Percentiles rank a stretch among this genome's conserved stretches.
Evolutionary conservation across 345 rosid species (phyloP).

Genomic region (Eucalyptus sp.): DNA sequence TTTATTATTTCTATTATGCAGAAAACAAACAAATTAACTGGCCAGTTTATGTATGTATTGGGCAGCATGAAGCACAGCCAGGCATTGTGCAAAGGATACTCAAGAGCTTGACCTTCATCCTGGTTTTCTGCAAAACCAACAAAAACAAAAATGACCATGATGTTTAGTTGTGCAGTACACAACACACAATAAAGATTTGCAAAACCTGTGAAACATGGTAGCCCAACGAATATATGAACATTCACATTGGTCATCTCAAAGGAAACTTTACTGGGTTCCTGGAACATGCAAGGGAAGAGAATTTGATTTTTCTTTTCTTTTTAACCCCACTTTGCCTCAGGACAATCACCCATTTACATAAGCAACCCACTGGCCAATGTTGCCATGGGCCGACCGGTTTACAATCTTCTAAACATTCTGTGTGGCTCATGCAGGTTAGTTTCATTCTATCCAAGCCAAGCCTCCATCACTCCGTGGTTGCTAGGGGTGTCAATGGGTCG

Average conservation of each 20-base stretch:
- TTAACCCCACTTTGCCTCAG: not conserved
- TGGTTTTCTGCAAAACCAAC: slow-evolving; percentile 12
- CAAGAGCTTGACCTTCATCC: slow-evolving; percentile 55
- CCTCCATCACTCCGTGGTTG: not conserved
- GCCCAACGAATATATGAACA: not conserved
- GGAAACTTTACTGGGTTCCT: not conserved
- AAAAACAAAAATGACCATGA: not conserved
- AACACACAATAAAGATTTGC: not conserved
- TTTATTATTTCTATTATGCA: not conserved
- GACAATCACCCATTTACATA: not conserved
- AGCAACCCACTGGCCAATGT: not conserved
- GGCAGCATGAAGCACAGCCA: not conserved
- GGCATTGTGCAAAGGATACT: slow-evolving; percentile 31
- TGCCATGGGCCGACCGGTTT: not conserved
- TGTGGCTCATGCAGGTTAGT: not conserved
- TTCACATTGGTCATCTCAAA: not conserved
- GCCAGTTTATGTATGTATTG: not conserved
- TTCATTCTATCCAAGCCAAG: not conserved
- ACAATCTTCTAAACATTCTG: not conserved
- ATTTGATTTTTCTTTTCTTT: not conserved
- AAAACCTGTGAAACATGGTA: not conserved
- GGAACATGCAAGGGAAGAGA: not conserved
- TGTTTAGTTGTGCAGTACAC: not conserved
- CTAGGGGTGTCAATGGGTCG: not conserved
- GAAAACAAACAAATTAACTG: not conserved